phyloP scores from a whole-genome alignment of 2,329 filamentous ascomycete genomes.

The Ceratocystiopsis minuta region DNA sequence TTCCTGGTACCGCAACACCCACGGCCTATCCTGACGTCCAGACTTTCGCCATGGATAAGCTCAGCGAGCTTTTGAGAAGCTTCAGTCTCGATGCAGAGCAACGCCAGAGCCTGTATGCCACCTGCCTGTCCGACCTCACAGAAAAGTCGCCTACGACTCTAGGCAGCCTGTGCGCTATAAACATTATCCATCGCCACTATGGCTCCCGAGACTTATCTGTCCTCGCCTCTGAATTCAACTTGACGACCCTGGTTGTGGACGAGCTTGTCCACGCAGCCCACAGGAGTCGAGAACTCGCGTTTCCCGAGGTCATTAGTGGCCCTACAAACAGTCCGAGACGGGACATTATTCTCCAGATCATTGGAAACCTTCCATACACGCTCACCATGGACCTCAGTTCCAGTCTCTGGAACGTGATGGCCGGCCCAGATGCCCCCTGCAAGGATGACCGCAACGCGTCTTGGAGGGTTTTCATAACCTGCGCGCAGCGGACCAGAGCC shows the following conservation, averaged over 20 bases:
- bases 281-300: constrained; percentile 22
- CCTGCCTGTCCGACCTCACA: constrained; percentile 51
- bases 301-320: constrained; percentile 27
- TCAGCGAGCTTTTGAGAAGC: constrained; percentile 39
- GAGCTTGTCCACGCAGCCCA: constrained; percentile 42
- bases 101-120: constrained; percentile 42
- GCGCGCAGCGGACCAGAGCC: constrained; percentile 22
- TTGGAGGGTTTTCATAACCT: constrained; percentile 47
- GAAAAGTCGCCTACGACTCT: constrained; percentile 44
- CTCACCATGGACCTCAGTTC: constrained; percentile 44
- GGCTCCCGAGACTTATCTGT: constrained; percentile 32
- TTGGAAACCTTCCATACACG: constrained; percentile 36
- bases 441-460: constrained; percentile 43
- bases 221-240: constrained; percentile 41
- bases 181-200: constrained; percentile 27
- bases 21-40: constrained; percentile 45
- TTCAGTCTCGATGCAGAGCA: constrained; percentile 34
- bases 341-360: constrained; percentile 38
- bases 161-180: constrained; percentile 54
- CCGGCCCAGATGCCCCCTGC: constrained; percentile 44
- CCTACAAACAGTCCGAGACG: constrained; percentile 33
- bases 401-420: constrained; percentile 53
- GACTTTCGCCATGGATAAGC: constrained; percentile 40
- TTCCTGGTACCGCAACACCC: constrained; percentile 31
- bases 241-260: constrained; percentile 43